Evolutionary conservation across 352 stramenopile genomes (phyloP).

Genomic region (Globisporangium spinosum): DNA sequence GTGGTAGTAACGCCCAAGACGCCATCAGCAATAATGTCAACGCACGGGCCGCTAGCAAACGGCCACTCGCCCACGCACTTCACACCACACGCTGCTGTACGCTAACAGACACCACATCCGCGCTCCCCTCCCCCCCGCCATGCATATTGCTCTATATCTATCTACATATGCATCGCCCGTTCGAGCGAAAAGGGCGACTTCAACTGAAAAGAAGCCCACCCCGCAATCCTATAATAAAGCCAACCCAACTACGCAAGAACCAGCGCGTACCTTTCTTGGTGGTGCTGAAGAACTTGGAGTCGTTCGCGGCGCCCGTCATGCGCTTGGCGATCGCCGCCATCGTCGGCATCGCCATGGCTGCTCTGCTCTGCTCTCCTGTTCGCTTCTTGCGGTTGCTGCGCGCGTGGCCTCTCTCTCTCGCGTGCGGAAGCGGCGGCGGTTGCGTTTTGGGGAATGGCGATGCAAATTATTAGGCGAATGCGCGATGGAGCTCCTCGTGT

Average conservation of each 20-base stretch:
- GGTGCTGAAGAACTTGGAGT: constrained; percentile 98
- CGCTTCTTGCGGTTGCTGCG: background rate
- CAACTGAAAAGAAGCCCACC: background rate
- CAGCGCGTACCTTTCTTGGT: constrained; percentile 91
- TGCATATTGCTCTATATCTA: background rate
- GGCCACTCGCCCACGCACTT: background rate
- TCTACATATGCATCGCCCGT: background rate
- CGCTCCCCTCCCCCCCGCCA: background rate
- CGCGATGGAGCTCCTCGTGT: constrained; percentile 6
- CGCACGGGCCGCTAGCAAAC: background rate
- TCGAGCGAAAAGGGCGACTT: background rate
- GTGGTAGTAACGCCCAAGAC: background rate
- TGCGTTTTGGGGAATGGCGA: constrained; percentile 1
- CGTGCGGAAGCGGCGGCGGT: background rate
- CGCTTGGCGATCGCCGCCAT: constrained; percentile 87
- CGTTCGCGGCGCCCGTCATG: constrained; percentile 89
- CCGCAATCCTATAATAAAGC: background rate
- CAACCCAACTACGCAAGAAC: background rate
- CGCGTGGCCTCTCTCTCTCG: background rate
- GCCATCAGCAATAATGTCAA: background rate
- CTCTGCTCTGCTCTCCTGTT: background rate
- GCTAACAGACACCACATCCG: background rate
- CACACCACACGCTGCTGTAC: background rate
- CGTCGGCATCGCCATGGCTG: constrained; percentile 76
- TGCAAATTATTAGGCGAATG: constrained; percentile 1